Percentiles rank a stretch among this genome's conserved stretches.
Conservation (phyloP, 129 eudicot genomes). For the Artemisia tridentata region DNA sequence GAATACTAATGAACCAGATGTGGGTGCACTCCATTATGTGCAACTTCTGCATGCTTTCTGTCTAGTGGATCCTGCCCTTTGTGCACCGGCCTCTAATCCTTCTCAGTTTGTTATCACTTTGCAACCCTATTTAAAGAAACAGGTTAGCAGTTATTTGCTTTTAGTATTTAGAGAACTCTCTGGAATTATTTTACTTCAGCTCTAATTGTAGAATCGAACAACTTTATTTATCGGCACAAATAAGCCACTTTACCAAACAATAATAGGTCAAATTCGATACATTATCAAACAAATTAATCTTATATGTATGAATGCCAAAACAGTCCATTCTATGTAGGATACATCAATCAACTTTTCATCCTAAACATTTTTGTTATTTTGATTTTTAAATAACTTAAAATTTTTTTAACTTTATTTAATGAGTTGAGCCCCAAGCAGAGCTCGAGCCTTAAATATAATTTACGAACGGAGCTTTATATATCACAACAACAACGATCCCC, state of each 20-base stretch:
- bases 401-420: no score
- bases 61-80: constrained; percentile 85
- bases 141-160: constrained; percentile 46
- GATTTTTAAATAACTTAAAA: no score
- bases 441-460: no score
- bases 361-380: no score
- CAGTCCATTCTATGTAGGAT: no score
- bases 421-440: no score
- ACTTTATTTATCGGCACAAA: constrained; percentile 1
- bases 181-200: constrained; percentile 6
- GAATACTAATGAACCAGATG: constrained; percentile 60
- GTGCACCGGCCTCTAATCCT: constrained; percentile 98
- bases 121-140: constrained; percentile 93
- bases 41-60: constrained; percentile 91
- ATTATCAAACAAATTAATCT: no score
- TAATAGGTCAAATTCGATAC: no score
- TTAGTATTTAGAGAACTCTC: constrained; percentile 13
- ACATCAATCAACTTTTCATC: no score
- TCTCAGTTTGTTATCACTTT: constrained; percentile 93
- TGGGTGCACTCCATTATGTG: constrained; percentile 79
- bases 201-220: constrained; percentile 13
- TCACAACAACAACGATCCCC: no score
- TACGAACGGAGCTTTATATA: no score
- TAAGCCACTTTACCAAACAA: background rate
- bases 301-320: no score